Conservation (phyloP, 116 monocot genomes). For the Phalaenopsis hybrid region DNA sequence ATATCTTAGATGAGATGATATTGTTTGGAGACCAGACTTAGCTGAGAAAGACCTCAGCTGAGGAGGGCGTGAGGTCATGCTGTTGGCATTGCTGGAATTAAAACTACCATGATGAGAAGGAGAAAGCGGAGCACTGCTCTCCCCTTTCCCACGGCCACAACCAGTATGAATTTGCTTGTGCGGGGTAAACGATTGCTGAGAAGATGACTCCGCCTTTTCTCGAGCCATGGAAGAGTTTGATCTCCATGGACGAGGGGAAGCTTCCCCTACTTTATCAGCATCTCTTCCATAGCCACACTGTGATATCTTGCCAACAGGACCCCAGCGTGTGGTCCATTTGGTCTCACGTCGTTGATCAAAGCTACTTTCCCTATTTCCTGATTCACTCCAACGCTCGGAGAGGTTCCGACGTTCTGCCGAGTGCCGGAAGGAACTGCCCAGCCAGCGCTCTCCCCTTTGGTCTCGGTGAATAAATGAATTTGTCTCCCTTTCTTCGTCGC, state of each 20-base stretch:
- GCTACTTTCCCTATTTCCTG: slow-evolving; percentile 35
- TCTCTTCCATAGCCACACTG: slow-evolving; percentile 42
- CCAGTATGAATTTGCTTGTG: slow-evolving; percentile 35
- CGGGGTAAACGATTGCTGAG: slow-evolving; percentile 22
- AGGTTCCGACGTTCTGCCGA: slow-evolving; percentile 31
- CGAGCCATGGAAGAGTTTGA: slow-evolving; percentile 48
- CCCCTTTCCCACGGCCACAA: slow-evolving; percentile 55
- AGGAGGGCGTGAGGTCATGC: slow-evolving; percentile 12
- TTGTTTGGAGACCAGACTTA: slow-evolving; percentile 34
- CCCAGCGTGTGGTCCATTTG: slow-evolving; percentile 84
- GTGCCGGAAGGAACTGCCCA: slow-evolving; percentile 33
- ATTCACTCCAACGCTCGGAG: slow-evolving; percentile 48
- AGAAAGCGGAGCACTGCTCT: slow-evolving; percentile 36
- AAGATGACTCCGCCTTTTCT: slow-evolving; percentile 39
- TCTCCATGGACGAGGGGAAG: slow-evolving; percentile 64
- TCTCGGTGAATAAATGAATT: slow-evolving; percentile 41
- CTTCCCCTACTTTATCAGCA: slow-evolving; percentile 48
- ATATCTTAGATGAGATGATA: slow-evolving; percentile 35
- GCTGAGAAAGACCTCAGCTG: slow-evolving; percentile 29
- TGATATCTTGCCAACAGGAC: slow-evolving; percentile 61
- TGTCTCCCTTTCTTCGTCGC: slow-evolving; percentile 83
- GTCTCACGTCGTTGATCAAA: slow-evolving; percentile 63
- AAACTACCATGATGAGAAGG: slow-evolving; percentile 39
- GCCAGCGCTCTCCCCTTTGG: slow-evolving; percentile 40
- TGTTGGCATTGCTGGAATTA: slow-evolving; percentile 17